These are phyloP conservation scores for Aphanomyces astaci DNA, from an alignment of 352 stramenopile genomes.

Conservation along the genomic window DNA sequence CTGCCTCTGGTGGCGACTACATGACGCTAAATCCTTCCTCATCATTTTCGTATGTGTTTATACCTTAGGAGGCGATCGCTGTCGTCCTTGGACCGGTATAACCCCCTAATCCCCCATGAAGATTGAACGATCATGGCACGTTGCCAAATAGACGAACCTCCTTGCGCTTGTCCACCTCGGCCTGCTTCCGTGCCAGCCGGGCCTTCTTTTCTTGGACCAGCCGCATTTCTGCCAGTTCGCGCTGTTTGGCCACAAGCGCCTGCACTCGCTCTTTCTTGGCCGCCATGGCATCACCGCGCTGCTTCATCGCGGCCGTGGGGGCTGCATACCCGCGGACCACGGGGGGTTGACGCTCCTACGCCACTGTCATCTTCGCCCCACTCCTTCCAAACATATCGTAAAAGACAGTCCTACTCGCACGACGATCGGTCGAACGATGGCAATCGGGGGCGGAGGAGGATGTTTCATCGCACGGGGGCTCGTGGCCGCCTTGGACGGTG, in stretches of 20 bases:
- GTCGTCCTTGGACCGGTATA: background rate
- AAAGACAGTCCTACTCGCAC: background rate
- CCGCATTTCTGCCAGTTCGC: background rate
- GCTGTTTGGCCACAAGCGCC: conserved; percentile 26
- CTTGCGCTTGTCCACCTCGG: background rate
- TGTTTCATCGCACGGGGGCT: conserved; percentile 25
- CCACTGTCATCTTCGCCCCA: too few species aligned
- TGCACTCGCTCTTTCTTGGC: conserved; percentile 28
- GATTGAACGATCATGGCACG: background rate
- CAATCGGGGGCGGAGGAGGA: background rate
- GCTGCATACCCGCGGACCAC: conserved; percentile 16
- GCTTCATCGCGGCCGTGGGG: conserved; percentile 17
- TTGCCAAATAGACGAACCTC: background rate
- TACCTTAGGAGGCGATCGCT: conserved; percentile 16
- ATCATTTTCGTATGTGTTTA: background rate
- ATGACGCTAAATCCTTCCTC: background rate
- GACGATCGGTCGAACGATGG: conserved; percentile 4
- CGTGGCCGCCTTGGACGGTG: conserved; percentile 3
- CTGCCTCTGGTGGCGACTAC: conserved; percentile 9
- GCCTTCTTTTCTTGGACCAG: conserved; percentile 7
- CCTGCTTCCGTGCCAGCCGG: background rate
- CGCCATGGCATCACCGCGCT: conserved; percentile 22
- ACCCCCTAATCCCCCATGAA: background rate
- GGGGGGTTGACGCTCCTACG: background rate
- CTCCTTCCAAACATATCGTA: background rate